These are phyloP conservation scores for Globisporangium mamillatum DNA, from an alignment of 352 stramenopile genomes.

Conservation along the genomic window DNA sequence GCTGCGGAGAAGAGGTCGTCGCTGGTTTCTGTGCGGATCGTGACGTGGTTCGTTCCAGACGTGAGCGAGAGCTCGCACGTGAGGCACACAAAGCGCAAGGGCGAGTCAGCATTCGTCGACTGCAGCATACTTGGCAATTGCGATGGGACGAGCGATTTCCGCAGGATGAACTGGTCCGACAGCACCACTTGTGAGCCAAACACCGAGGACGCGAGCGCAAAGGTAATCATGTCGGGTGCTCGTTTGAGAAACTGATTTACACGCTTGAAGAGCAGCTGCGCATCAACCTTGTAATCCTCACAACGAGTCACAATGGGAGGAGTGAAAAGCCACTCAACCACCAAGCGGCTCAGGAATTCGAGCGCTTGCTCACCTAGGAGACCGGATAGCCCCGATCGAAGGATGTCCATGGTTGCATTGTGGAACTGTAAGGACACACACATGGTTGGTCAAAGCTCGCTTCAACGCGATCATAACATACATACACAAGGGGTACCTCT, in stretches of 20 bases:
- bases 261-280: conserved; percentile 22
- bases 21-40: conserved; percentile 20
- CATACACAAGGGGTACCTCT: conserved; percentile 3
- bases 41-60: conserved; percentile 36
- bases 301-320: background rate
- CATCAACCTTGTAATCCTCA: background rate
- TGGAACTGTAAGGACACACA: conserved; percentile 28
- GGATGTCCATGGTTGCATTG: conserved; percentile 21
- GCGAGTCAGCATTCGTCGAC: background rate
- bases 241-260: conserved; percentile 35
- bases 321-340: conserved; percentile 57
- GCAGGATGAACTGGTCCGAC: conserved; percentile 45
- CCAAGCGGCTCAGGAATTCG: conserved; percentile 31
- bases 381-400: conserved; percentile 37
- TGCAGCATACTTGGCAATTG: conserved; percentile 35
- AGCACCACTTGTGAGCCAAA: conserved; percentile 37
- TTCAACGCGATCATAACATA: background rate
- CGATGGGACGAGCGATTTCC: conserved; percentile 44
- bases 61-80: conserved; percentile 31
- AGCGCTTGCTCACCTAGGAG: conserved; percentile 28
- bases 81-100: conserved; percentile 43
- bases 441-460: background rate
- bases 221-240: conserved; percentile 34
- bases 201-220: conserved; percentile 30
- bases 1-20: conserved; percentile 28